A percentile compares a stretch with the other conserved stretches of the same genome.
Conservation (phyloP, 257 asterid species). For the Anisodus tanguticus region DNA sequence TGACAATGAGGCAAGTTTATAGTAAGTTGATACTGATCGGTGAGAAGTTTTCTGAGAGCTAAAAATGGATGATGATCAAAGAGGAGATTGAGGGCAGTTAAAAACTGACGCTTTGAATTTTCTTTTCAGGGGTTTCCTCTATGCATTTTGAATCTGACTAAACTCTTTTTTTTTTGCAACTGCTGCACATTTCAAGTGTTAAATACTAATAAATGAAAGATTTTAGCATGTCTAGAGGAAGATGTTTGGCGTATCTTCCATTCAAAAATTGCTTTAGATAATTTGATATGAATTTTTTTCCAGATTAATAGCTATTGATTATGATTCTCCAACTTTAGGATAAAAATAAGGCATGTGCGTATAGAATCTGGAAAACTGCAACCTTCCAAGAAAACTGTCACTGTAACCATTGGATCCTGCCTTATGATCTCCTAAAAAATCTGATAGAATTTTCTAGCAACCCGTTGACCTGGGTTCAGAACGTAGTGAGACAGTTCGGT, state of each 20-base stretch:
- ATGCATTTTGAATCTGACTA: neutral
- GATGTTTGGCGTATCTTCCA: neutral
- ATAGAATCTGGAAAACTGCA: neutral
- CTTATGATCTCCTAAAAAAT: neutral
- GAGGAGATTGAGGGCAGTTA: neutral
- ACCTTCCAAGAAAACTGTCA: neutral
- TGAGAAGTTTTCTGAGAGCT: neutral
- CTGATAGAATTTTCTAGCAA: neutral
- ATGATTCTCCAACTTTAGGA: neutral
- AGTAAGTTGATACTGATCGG: neutral
- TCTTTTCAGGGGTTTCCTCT: neutral
- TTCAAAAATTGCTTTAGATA: neutral
- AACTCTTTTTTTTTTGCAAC: neutral
- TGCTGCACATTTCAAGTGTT: neutral
- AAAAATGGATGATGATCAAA: neutral
- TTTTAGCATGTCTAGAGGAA: neutral
- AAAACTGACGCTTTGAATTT: neutral
- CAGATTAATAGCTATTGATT: too few species aligned
- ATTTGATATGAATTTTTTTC: too few species aligned
- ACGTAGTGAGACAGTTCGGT: too few species aligned
- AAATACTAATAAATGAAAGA: neutral
- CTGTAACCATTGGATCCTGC: neutral
- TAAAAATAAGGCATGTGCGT: neutral
- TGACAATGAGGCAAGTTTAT: slow-evolving; percentile 27
- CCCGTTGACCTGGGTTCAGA: too few species aligned